A percentile compares a stretch with the other conserved stretches of the same genome.
Conservation (phyloP, 352 stramenopile species). For the Globisporangium viniferum region DNA sequence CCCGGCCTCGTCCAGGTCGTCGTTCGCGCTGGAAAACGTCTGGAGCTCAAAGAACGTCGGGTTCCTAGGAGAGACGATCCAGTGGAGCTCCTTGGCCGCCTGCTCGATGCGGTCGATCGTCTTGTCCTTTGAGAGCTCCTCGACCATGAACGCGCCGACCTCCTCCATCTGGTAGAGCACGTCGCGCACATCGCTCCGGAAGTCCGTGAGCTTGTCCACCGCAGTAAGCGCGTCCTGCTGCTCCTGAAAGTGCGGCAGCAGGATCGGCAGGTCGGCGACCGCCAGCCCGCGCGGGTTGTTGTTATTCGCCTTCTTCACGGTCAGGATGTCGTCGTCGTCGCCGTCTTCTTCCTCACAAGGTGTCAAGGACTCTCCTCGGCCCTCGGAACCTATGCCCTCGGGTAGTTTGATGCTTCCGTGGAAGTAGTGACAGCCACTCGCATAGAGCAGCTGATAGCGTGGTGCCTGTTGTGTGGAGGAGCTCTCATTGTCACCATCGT, state of each 20-base stretch:
- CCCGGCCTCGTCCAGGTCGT: constrained; percentile 27
- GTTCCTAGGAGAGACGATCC: constrained; percentile 40
- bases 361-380: background rate
- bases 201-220: constrained; percentile 38
- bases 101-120: constrained; percentile 44
- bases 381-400: constrained; percentile 16
- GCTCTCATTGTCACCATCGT: background rate
- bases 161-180: constrained; percentile 68
- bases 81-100: constrained; percentile 42
- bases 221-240: constrained; percentile 44
- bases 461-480: background rate
- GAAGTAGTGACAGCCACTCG: constrained; percentile 57
- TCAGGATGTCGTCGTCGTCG: background rate
- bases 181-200: constrained; percentile 46
- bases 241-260: constrained; percentile 52
- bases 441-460: constrained; percentile 48
- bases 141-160: constrained; percentile 62
- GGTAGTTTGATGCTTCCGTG: constrained; percentile 46
- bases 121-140: constrained; percentile 64
- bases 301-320: constrained; percentile 9
- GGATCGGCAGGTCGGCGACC: constrained; percentile 36
- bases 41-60: constrained; percentile 70
- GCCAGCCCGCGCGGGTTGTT: constrained; percentile 15
- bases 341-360: background rate
- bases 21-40: constrained; percentile 44